These are phyloP conservation scores for Cladosporium sp. DNA, from an alignment of 2,329 filamentous ascomycete species.

Conservation along the genomic window DNA sequence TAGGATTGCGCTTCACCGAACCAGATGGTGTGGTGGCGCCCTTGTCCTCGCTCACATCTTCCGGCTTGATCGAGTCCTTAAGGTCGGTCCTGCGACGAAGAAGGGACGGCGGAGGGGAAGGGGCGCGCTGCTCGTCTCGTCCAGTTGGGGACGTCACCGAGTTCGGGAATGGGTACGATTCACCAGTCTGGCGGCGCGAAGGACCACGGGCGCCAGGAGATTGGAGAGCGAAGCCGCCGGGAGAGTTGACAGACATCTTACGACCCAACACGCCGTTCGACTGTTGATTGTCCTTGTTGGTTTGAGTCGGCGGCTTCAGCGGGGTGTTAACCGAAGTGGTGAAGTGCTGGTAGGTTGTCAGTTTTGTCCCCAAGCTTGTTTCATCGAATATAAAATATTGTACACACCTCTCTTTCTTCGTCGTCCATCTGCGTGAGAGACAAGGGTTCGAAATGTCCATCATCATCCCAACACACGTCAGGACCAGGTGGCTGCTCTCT, in stretches of 20 bases:
- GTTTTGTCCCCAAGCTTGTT: conserved; percentile 35
- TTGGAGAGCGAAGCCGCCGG: conserved; percentile 62
- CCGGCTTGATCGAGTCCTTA: conserved; percentile 42
- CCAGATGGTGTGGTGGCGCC: conserved; percentile 42
- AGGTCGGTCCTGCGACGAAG: conserved; percentile 60
- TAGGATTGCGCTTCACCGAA: conserved; percentile 53
- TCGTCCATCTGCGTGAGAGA: conserved; percentile 68
- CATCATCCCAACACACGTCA: conserved; percentile 86
- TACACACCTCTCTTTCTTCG: conserved; percentile 58
- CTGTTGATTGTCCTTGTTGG: conserved; percentile 59
- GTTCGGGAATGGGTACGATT: conserved; percentile 57
- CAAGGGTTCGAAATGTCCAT: conserved; percentile 66
- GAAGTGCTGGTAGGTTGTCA: conserved; percentile 54
- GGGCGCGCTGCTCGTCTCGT: conserved; percentile 59
- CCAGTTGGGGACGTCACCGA: conserved; percentile 58
- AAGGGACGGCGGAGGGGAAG: conserved; percentile 58
- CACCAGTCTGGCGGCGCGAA: conserved; percentile 76
- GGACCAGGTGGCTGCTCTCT: conserved; percentile 73
- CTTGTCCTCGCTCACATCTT: conserved; percentile 37
- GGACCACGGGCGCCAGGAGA: conserved; percentile 70
- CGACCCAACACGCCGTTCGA: conserved; percentile 56
- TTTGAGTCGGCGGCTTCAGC: conserved; percentile 73
- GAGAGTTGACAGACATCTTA: conserved; percentile 70
- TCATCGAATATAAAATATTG: neutral
- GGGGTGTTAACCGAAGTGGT: conserved; percentile 86